Evolutionary conservation across 371 early-diverging fungal species (phyloP), one percentile per base, ranked within the genome.

Genomic region (Choanephora cucurbitarum): DNA sequence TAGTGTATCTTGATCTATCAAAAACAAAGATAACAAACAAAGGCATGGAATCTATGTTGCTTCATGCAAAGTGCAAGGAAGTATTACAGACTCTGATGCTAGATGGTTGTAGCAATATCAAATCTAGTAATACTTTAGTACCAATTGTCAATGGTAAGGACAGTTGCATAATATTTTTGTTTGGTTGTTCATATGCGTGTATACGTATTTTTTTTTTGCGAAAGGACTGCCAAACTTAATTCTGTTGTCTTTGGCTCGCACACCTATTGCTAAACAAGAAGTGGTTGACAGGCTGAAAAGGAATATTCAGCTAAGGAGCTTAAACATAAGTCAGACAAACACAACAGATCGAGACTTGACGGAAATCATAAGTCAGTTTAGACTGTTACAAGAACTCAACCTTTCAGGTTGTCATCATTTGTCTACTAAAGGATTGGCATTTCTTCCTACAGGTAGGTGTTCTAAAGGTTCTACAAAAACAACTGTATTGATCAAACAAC

Each of bases 1-100:
- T 77, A 6, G 33, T 22, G 0, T 52, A 70, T 55, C 55, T 77
- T 8, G 65, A 73, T 41, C 45, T 77, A 18, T 66, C 72, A 45
- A 70, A 67, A 32, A 77, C 77, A 10, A 70, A 77, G 34, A 67
- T 77, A 32, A 63, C 73, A 1, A 58, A 66, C 33, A 45, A 11
- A 14, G 77, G 77, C 3, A 17, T 77, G 8, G 21, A 32, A 13
- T 60, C 40, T 1, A 46, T 72, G 47, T 43, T 58, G n/a, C 23
- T 40, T 5, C 42, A 62, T 41, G 60, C 66, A 6, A 45, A 46
- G 8, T 75, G 49, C 44, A 64, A 58, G 39, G 39, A 60, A 3
- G 31, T 23, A 0, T 41, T 75, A 1, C 50, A 67, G 28, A 39
- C 47, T 0, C 32, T 75, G n/a, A 24, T 66, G 19, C 33, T 75